Evolutionary conservation across 768 basidiomycete genomes (phyloP).

Genomic region (Cyclocybe aegerita): DNA sequence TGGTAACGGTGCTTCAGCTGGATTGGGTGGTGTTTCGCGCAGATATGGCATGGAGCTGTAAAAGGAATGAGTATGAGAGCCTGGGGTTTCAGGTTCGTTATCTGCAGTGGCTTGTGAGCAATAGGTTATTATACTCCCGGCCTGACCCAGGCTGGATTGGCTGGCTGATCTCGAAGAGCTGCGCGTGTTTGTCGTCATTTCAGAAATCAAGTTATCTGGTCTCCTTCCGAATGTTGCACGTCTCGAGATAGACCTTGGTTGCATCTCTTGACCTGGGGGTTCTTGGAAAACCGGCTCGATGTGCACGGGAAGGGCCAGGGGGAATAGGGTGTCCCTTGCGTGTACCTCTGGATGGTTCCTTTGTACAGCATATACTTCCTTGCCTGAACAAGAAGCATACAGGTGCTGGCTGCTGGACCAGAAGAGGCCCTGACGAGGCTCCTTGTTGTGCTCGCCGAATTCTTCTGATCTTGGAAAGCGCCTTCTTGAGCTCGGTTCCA

Average conservation of each 20-base stretch:
- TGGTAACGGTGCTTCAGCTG: slow-evolving; percentile 17
- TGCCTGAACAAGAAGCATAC: too few relatives aligned
- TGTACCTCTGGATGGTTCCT: too few relatives aligned
- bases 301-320: neutral
- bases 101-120: slow-evolving; percentile 8
- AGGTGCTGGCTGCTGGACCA: too few relatives aligned
- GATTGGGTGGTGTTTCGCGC: slow-evolving; percentile 4
- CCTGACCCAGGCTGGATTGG: slow-evolving; percentile 20
- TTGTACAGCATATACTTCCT: too few relatives aligned
- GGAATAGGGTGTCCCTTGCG: too few relatives aligned
- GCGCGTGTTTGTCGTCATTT: slow-evolving; percentile 1
- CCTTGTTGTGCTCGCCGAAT: slow-evolving; percentile 2
- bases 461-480: slow-evolving; percentile 9
- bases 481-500: slow-evolving; percentile 12
- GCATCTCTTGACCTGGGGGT: neutral
- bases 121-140: slow-evolving; percentile 12
- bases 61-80: slow-evolving; percentile 13
- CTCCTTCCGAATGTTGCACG: slow-evolving; percentile 15
- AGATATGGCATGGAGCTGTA: slow-evolving; percentile 15
- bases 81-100: slow-evolving; percentile 15
- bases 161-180: slow-evolving; percentile 9
- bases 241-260: slow-evolving; percentile 8
- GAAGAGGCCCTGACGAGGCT: neutral
- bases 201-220: slow-evolving; percentile 3
- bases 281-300: slow-evolving; percentile 1